Conservation (phyloP, 2,329 filamentous ascomycete genomes). For the Gnomoniopsis smithogilvyi region DNA sequence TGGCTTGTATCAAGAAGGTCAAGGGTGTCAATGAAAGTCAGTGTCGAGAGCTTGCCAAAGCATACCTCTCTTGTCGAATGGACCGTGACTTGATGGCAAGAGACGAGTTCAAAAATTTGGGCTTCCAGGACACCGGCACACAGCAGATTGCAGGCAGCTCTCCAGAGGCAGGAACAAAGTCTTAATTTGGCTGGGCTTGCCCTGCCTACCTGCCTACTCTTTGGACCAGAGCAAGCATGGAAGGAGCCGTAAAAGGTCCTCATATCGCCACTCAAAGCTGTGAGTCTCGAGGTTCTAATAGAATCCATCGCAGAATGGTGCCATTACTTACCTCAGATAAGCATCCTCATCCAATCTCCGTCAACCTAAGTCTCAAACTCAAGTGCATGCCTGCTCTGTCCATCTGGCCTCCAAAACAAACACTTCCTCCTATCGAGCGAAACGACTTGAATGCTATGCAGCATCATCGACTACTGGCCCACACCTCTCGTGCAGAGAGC, state of each 20-base stretch:
- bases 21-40: constrained; percentile 82
- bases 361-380: not conserved
- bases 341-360: not conserved
- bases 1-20: constrained; percentile 81
- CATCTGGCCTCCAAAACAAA: not conserved
- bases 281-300: not conserved
- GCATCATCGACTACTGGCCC: not conserved
- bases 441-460: not conserved
- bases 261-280: not conserved
- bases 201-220: not conserved
- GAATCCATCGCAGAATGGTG: not conserved
- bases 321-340: not conserved
- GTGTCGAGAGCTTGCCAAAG: constrained; percentile 82
- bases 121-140: constrained; percentile 54
- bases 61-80: constrained; percentile 90
- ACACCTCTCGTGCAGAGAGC: no score
- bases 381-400: not conserved
- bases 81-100: constrained; percentile 97
- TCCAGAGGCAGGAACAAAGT: constrained; percentile 27
- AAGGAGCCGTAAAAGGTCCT: no score
- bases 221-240: no score
- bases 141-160: constrained; percentile 23
- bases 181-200: not conserved
- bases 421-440: not conserved
- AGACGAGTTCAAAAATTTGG: constrained; percentile 92